Base-by-base conservation (phyloP, 345 rosid genomes). In the Arabidopsis arenosa region DNA sequence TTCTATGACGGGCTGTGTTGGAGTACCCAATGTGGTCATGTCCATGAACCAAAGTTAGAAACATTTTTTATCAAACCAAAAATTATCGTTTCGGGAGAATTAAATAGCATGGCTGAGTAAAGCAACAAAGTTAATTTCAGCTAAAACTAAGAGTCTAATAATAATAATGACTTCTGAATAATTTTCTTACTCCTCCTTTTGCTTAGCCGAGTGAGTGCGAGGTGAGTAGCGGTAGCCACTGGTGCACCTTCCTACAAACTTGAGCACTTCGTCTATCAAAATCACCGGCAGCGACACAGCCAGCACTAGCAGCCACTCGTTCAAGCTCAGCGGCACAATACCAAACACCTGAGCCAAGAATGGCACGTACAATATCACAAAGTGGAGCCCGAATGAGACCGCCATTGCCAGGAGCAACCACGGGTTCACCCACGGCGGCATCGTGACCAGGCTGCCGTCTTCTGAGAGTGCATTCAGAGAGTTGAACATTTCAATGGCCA, bases 401-500 rank as follows among this genome's bases (percentile, higher is more conserved):
- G 90, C 84, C 98, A 94, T 94, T 47, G 97, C 98, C 56, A 92
- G 62, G 37, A 76, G 80, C 21, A 76, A 13, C 71, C 80, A 78
- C 4, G 77, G 98, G 76, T 94, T 94, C 18, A 92, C 95, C 98
- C 98, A 94, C 3, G 98, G 98, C 0, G 97, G 98, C 98, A 94
- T 94, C 2, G 86, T 80, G 68, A 87, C n/a, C 9, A 94, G 83
- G 80, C 98, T 90, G 6, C 86, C 83, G 62, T 94, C 97, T 82
- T 94, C 97, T 0, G 97, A 94, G 15, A 94, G 90, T 30, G 98
- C 98, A 41, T 94, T 94, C 4, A 94, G 84, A 28, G 98, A 94
- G 57, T 94, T 94, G 87, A 94, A 92, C 98, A 94, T 94, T 85
- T 94, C 98, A 9, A 94, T 94, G 45, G 97, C 88, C 39, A 94